Base-by-base conservation (phyloP, 495 filamentous ascomycete genomes). In the Corynascus novoguineensis region DNA sequence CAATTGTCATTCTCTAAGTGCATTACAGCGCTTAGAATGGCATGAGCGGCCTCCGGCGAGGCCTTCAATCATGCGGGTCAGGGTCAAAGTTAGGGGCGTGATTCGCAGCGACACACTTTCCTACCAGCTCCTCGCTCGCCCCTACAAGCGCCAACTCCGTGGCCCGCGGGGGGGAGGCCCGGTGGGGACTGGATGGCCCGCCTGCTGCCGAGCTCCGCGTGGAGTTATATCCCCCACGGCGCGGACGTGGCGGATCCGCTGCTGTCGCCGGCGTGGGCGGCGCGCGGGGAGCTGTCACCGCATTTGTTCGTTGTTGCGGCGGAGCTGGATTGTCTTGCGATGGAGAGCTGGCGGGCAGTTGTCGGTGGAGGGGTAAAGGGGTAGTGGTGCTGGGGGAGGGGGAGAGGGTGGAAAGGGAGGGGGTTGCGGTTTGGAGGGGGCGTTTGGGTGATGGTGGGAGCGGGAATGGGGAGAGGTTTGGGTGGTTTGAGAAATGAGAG, bases 241-340 rank as follows among this genome's bases (percentile, higher is more conserved):
- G 27, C 29, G 22, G 60, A 71, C 27, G 24, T 64, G 19, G 41
- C 57, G 2, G 65, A 74, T 12, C 64, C 68, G 49, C 48, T 68
- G 34, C 53, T 75, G 1, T 71, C 67, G 8, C 66, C 73, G 0
- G 50, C 55, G 22, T 73, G 62, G 35, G 69, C 69, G 4, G 47
- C 57, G 46, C 62, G 68, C 27, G 62, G 56, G 7, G 56, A 60
- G 9, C 60, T 74, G 17, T 70, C 72, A 28, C 62, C 67, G 34
- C 69, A 68, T 24, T 60, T 71, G 7, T 69, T 81, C 71, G 66
- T 84, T 75, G 56, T 86, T 69, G 59, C 73, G 69, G 62, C 71
- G 66, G 73, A 85, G 78, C 32, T 81, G 63, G 60, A 85, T 48
- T 64, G 65, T 24, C 61, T 74, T 0, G 71, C 69, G 10, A 59